Evolutionary conservation across 176 grass and related monocot species (phyloP).

Genomic region (Poa pratensis): DNA sequence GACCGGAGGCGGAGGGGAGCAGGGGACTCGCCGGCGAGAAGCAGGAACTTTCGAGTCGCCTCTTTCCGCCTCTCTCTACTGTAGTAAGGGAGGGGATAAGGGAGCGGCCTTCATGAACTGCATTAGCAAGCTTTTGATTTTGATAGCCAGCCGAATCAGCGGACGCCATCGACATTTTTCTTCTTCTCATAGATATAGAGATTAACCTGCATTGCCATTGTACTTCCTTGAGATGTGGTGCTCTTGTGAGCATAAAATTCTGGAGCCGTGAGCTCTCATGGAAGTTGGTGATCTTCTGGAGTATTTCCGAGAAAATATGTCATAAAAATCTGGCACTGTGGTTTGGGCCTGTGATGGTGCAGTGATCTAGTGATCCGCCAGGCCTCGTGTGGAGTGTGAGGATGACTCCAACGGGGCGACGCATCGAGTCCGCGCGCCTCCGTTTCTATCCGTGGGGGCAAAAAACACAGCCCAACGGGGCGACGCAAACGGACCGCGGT

Average conservation of each 20-base stretch:
- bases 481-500: no score
- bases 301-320: neutral
- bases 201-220: conserved; percentile 17
- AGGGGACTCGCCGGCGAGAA: no score
- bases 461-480: no score
- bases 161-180: neutral
- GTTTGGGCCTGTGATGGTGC: neutral
- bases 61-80: no score
- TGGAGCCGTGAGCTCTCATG: neutral
- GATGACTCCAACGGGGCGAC: no score
- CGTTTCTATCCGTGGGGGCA: no score
- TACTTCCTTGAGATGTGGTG: neutral
- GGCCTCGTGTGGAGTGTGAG: neutral
- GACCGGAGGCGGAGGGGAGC: no score
- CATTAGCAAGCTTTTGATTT: conserved; percentile 32
- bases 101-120: no score
- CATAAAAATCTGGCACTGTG: neutral
- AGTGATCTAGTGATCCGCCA: no score
- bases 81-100: no score
- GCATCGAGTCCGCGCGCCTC: no score
- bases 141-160: conserved; percentile 23
- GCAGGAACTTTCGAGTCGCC: no score
- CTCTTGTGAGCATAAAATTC: neutral
- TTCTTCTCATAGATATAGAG: conserved; percentile 3
- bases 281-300: neutral